Base-by-base conservation (phyloP, 2,329 filamentous ascomycete species). In the Microdochium trichocladiopsis region DNA sequence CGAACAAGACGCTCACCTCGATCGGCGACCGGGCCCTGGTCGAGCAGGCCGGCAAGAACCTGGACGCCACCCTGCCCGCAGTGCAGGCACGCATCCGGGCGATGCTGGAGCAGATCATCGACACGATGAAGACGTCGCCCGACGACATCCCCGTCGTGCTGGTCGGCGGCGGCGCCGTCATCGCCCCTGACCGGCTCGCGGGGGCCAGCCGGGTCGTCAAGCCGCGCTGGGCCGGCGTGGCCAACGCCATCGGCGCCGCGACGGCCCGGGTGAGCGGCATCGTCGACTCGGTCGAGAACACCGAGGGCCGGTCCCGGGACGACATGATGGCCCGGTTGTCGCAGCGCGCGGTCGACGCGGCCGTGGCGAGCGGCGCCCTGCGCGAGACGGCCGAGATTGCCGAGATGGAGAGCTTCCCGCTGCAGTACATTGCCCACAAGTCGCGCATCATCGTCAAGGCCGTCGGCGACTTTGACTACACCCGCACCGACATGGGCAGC, bases 171-270 rank as follows among this genome's bases (percentile, higher is more conserved):
- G 83, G 83, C 4, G 80, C 82, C 1, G 69, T 85, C 11, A 73
- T 86, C 45, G 76, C 79, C 0, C 81, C 81, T 0, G 70, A 78
- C 31, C 63, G 72, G n/a, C 67, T 86, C 0, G 67, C 68, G 28
- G 82, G 82, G 1, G 81, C 80, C 10, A 80, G 77, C 53, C 70
- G 66, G 28, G 77, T 85, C 1, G 63, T 83, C 47, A 82, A 78
- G 56, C 80, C 80, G 0, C 67, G 73, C 37, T 83, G 74, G 69
- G 77, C 80, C 2, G 75, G 74, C 2, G 79, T 86, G 1, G 83
- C 83, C 10, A 86, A 86, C 59, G 83, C 83, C 0, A 82, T 86
- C 11, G 83, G 83, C 2, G 83, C 82, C 9, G 82, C 83, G 1
- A 83, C 80, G 52, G 80, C 82, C 1, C 69, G 79, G 41, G 80